Evolutionary conservation across 2,329 filamentous ascomycete species (phyloP), one percentile per base, ranked within the genome.

Genomic region (Pseudogymnoascus pannorum): DNA sequence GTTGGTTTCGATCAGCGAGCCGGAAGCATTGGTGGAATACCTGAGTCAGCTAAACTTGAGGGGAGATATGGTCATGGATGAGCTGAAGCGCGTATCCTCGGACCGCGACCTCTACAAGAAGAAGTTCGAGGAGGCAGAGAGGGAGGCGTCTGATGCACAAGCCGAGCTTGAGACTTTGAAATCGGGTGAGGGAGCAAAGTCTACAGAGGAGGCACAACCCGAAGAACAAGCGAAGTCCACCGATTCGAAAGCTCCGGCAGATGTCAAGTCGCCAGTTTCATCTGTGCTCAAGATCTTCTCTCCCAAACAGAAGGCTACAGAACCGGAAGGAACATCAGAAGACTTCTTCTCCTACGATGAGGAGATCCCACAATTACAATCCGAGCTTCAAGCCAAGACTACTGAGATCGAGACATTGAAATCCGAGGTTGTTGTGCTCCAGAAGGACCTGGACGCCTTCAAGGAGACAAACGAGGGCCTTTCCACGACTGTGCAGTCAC

Each of bases 281-380:
- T 78, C 78, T 0, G 79, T 80, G 24, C 69, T 81, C 2, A 74
- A 77, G 35, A 75, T 81, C 66, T 80, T 81, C 65, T 81, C 79
- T 2, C 77, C 77, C 3, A 79, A 74, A 64, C 76, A 79, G 35
- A 78, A 77, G 63, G 65, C 74, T 4, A 67, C 72, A 29, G 66
- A 74, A 54, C 68, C 69, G 18, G 71, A 71, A 40, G 76, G 74
- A 42, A 66, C 69, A 0, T 71, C 68, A 24, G 89, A 92, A 65
- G 90, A 96, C 57, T 88, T 97, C 74, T 97, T 97, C 75, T 96
- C 92, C 0, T 95, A 92, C 68, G 92, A 97, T 62, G 87, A 88
- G 58, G 93, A 97, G 74, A 80, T 95, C 12, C 89, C 90, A 2
- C 85, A 89, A 60, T 76, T 96, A n/a, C 88, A 95, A 69, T 80